Conservation (phyloP, 176 grass and related monocot species). For the Raddia distichophylla region DNA sequence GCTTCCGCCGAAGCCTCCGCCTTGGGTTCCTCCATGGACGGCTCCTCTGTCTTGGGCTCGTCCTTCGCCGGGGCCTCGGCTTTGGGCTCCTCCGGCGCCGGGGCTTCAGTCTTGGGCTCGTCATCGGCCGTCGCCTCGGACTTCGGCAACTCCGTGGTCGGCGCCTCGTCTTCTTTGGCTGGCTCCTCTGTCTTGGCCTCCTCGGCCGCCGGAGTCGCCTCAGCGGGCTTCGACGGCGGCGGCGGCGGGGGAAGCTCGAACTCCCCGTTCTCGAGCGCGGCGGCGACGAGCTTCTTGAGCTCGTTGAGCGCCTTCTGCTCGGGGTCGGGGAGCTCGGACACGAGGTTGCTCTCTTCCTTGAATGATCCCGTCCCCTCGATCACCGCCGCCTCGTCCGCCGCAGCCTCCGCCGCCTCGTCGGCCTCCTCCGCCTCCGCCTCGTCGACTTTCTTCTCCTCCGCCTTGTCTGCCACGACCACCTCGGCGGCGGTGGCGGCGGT, state of each 20-base stretch:
- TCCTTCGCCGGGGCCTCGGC: constrained; percentile 6
- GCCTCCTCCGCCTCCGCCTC: constrained; percentile 48
- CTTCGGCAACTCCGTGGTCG: not conserved
- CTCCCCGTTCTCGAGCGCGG: constrained; percentile 61
- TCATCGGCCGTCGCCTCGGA: not conserved
- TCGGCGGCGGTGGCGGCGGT: not conserved
- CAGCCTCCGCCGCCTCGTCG: constrained; percentile 36
- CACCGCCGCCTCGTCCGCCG: constrained; percentile 37
- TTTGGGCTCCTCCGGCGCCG: not conserved
- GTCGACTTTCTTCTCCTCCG: constrained; percentile 24
- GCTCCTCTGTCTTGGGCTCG: not conserved
- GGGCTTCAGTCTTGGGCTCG: not conserved
- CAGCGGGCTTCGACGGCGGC: constrained; percentile 1
- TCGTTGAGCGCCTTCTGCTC: constrained; percentile 62
- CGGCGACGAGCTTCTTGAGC: constrained; percentile 64
- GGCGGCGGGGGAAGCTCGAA: constrained; percentile 41
- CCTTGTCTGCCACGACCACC: constrained; percentile 35
- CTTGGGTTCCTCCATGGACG: constrained; percentile 32
- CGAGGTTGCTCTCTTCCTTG: constrained; percentile 67
- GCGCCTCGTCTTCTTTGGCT: constrained; percentile 14
- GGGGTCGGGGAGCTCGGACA: constrained; percentile 54
- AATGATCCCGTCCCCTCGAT: constrained; percentile 52
- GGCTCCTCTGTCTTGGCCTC: constrained; percentile 31
- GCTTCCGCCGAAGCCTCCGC: not conserved
- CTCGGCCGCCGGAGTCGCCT: not conserved